A percentile compares a stretch with the other conserved stretches of the same genome.
phyloP scores from a whole-genome alignment of 441 rosid species.

The Capsella rubella region DNA sequence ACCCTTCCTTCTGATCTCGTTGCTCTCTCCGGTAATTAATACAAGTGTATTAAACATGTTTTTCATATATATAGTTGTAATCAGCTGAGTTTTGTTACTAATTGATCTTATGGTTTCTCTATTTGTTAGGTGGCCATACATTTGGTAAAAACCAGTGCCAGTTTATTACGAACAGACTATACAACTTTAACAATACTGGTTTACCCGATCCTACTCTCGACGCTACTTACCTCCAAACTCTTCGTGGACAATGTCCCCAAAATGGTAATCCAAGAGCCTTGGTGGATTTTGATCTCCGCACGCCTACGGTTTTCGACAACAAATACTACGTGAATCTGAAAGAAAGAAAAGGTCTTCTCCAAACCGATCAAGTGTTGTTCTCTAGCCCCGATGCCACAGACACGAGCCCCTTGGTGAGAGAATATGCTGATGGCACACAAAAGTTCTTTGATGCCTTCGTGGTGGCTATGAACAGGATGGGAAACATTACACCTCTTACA shows the following conservation, averaged over 20 bases:
- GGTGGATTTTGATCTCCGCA: conserved; percentile 55
- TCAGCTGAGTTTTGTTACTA: neutral
- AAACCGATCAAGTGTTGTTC: conserved; percentile 57
- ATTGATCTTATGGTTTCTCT: neutral
- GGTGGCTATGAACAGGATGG: conserved; percentile 57
- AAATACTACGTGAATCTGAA: conserved; percentile 63
- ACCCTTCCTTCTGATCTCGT: conserved; percentile 56
- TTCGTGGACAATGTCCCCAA: conserved; percentile 54
- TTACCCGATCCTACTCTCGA: conserved; percentile 30
- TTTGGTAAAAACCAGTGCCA: conserved; percentile 63
- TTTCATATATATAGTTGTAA: neutral
- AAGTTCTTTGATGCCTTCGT: conserved; percentile 51
- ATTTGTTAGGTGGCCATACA: conserved; percentile 64
- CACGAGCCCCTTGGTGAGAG: conserved; percentile 50
- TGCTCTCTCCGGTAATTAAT: conserved; percentile 64
- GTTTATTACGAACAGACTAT: conserved; percentile 50
- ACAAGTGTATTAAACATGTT: neutral
- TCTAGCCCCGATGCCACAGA: conserved; percentile 48
- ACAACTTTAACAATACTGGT: conserved; percentile 54
- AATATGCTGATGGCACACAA: conserved; percentile 43
- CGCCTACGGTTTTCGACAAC: conserved; percentile 59
- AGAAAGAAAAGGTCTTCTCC: conserved; percentile 56
- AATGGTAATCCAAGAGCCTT: conserved; percentile 50
- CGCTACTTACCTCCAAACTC: conserved; percentile 48
- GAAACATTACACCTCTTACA: conserved; percentile 52